These are phyloP conservation scores for Cerioporus squamosus DNA, from an alignment of 1,284 basidiomycete species.

Conservation along the genomic window DNA sequence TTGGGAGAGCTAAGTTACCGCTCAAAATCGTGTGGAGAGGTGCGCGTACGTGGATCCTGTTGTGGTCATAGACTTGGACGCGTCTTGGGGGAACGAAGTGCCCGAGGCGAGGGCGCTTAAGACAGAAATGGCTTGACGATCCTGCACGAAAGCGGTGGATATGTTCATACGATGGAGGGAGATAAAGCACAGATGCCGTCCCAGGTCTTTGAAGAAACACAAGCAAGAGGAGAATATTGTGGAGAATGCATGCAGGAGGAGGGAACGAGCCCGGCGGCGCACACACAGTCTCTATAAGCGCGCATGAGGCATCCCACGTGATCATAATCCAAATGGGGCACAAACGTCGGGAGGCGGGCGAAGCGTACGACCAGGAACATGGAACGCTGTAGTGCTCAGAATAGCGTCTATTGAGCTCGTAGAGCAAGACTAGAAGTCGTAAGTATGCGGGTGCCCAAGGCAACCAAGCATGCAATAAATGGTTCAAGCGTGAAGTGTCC, in stretches of 20 bases:
- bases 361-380: too few relatives aligned
- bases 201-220: background rate
- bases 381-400: too few relatives aligned
- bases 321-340: background rate
- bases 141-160: background rate
- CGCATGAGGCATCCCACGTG: constrained; percentile 5
- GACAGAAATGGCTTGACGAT: background rate
- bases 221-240: background rate
- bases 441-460: background rate
- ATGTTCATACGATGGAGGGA: background rate
- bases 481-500: constrained; percentile 1
- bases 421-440: background rate
- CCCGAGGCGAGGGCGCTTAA: constrained; percentile 2
- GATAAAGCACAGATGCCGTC: background rate
- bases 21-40: background rate
- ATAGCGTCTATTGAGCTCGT: constrained; percentile 11
- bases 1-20: too few relatives aligned
- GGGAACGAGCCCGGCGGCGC: background rate
- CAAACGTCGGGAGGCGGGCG: too few relatives aligned
- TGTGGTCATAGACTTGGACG: background rate
- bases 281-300: background rate
- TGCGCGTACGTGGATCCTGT: background rate
- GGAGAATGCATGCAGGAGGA: constrained; percentile 7
- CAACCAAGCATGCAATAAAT: background rate
- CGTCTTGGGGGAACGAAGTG: background rate